A percentile compares a stretch with the other conserved stretches of the same genome.
Conservation (phyloP, 2,329 filamentous ascomycete genomes). For the Fusarium kyushuense region DNA sequence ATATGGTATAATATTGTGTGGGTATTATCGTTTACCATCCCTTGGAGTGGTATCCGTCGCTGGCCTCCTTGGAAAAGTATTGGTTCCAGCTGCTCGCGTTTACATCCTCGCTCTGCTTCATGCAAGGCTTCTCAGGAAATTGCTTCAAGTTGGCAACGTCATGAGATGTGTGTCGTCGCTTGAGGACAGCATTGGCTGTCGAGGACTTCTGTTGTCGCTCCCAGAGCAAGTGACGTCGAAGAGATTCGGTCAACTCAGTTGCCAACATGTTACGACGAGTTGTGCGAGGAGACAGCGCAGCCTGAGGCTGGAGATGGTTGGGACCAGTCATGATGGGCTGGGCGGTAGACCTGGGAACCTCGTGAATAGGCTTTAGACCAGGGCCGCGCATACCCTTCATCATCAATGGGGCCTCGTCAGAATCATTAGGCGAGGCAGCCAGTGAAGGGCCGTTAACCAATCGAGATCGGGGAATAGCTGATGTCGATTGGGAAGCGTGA, state of each 20-base stretch:
- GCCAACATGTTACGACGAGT: slow-evolving; percentile 96
- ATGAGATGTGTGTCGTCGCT: slow-evolving; percentile 89
- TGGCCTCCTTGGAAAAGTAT: slow-evolving; percentile 84
- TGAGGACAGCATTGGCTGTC: slow-evolving; percentile 87
- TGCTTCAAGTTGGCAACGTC: slow-evolving; percentile 90
- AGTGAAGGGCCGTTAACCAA: slow-evolving; percentile 59
- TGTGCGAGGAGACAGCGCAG: slow-evolving; percentile 88
- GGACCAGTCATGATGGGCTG: slow-evolving; percentile 85
- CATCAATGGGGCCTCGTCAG: slow-evolving; percentile 71
- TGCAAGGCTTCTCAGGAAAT: slow-evolving; percentile 75
- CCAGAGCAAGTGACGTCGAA: slow-evolving; percentile 91
- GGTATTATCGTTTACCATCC: slow-evolving; percentile 53
- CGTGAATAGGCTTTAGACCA: slow-evolving; percentile 66
- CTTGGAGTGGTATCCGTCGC: slow-evolving; percentile 60
- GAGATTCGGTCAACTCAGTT: slow-evolving; percentile 91
- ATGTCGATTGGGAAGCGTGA: slow-evolving; percentile 73
- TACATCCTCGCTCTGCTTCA: slow-evolving; percentile 69
- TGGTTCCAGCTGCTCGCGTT: slow-evolving; percentile 85
- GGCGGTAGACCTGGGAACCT: slow-evolving; percentile 73
- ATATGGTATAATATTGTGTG: slow-evolving; percentile 31
- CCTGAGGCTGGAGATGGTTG: slow-evolving; percentile 73
- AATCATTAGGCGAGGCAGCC: slow-evolving; percentile 67
- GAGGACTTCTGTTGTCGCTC: slow-evolving; percentile 95
- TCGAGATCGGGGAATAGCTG: slow-evolving; percentile 75
- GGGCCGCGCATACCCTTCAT: slow-evolving; percentile 70